Conservation (phyloP, 176 grass and related monocot genomes). For the Melocanna baccifera region DNA sequence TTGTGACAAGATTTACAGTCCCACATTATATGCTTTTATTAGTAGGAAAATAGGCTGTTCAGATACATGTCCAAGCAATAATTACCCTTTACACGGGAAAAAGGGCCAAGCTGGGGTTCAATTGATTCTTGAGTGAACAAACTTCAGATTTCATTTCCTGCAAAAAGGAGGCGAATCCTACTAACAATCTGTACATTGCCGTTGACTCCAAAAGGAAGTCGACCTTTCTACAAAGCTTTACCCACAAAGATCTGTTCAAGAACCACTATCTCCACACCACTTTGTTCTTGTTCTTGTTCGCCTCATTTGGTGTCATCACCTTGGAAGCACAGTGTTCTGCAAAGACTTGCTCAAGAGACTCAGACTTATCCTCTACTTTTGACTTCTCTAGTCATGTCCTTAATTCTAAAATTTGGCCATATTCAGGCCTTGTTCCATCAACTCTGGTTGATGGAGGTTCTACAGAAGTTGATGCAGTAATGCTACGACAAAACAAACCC, state of each 20-base stretch:
- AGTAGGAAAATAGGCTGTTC: neutral
- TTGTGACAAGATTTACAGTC: neutral
- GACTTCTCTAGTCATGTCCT: constrained; percentile 16
- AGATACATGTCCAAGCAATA: neutral
- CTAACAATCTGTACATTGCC: constrained; percentile 30
- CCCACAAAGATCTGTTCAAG: neutral
- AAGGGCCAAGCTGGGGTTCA: neutral
- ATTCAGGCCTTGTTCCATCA: neutral
- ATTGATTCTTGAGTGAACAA: neutral
- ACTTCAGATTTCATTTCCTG: neutral
- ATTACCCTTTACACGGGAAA: neutral
- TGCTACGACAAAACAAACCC: neutral
- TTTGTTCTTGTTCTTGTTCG: neutral
- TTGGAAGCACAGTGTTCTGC: neutral
- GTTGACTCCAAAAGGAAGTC: constrained; percentile 6
- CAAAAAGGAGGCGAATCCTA: neutral
- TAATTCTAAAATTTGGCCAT: constrained; percentile 4
- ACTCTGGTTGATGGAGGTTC: constrained; percentile 15
- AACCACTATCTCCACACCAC: neutral
- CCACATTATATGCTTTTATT: neutral
- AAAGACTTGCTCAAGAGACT: neutral
- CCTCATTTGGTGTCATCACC: constrained; percentile 17
- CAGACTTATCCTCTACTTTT: constrained; percentile 12
- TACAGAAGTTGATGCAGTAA: constrained; percentile 9
- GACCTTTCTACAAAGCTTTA: neutral